Percentiles rank a stretch among this genome's conserved stretches.
phyloP scores from a whole-genome alignment of 2,329 filamentous ascomycete genomes.

The Clarireedia sp. region DNA sequence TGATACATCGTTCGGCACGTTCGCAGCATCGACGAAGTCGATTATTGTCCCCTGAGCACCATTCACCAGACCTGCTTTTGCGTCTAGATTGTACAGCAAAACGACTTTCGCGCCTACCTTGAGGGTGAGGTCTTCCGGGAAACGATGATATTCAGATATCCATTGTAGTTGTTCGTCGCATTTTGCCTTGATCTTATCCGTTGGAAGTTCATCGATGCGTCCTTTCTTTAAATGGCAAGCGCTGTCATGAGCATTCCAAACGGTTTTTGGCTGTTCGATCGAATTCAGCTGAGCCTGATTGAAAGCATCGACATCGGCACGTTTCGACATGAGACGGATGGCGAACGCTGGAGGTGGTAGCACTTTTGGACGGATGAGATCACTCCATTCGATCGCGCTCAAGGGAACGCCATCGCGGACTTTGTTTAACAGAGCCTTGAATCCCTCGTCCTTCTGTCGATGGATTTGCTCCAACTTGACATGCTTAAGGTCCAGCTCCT shows the following conservation, averaged over 20 bases:
- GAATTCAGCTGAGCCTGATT: conserved; percentile 12
- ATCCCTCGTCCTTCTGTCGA: conserved; percentile 22
- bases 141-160: conserved; percentile 17
- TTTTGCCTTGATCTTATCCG: conserved; percentile 5
- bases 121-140: conserved; percentile 13
- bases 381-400: conserved; percentile 18
- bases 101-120: conserved; percentile 26
- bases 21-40: conserved; percentile 14
- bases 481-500: conserved; percentile 15
- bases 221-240: conserved; percentile 4
- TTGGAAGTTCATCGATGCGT: not conserved
- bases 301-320: conserved; percentile 14
- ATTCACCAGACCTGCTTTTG: conserved; percentile 20
- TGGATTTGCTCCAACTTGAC: conserved; percentile 25
- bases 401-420: conserved; percentile 19
- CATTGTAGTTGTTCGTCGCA: conserved; percentile 10
- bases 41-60: conserved; percentile 24
- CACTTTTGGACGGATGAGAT: conserved; percentile 14
- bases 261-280: conserved; percentile 6
- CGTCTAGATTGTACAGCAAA: conserved; percentile 18
- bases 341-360: conserved; percentile 15
- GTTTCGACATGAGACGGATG: conserved; percentile 20
- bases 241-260: conserved; percentile 17
- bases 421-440: conserved; percentile 24
- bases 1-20: not conserved